A percentile compares a stretch with the other conserved stretches of the same genome.
Evolutionary conservation across 2,329 filamentous ascomycete species (phyloP).

Genomic region (Aspergillus sp.): DNA sequence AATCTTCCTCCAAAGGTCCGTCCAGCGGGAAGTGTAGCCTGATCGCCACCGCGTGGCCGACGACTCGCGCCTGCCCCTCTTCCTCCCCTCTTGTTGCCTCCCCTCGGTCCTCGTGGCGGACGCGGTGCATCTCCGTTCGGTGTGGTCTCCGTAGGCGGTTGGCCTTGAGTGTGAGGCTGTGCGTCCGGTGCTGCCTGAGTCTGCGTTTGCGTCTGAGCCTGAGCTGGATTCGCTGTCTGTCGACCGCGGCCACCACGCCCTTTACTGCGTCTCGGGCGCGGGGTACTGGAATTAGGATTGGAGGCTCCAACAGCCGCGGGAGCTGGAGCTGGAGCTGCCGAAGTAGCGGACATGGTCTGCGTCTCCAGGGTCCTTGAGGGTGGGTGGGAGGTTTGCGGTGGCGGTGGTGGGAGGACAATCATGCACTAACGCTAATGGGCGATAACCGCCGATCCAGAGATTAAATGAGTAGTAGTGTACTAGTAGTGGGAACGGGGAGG

Average conservation of each 20-base stretch:
- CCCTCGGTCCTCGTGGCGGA: slow-evolving; percentile 28
- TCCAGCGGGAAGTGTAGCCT: slow-evolving; percentile 19
- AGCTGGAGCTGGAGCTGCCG: slow-evolving; percentile 11
- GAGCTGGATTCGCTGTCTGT: slow-evolving; percentile 16
- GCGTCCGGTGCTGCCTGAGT: slow-evolving; percentile 10
- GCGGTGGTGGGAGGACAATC: slow-evolving; percentile 9
- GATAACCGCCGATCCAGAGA: neutral
- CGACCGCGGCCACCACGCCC: slow-evolving; percentile 31
- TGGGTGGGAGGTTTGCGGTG: neutral
- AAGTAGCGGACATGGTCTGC: slow-evolving; percentile 21
- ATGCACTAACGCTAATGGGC: slow-evolving; percentile 12
- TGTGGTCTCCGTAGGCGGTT: slow-evolving; percentile 1
- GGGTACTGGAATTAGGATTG: slow-evolving; percentile 2
- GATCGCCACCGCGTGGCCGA: slow-evolving; percentile 22
- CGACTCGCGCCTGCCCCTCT: slow-evolving; percentile 24
- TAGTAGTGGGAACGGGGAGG: neutral
- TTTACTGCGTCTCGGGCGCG: slow-evolving; percentile 30
- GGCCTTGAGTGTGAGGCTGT: neutral
- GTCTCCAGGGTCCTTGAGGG: slow-evolving; percentile 11
- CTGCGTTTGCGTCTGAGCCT: slow-evolving; percentile 12
- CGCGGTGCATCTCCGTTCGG: slow-evolving; percentile 17
- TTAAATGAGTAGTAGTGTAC: neutral
- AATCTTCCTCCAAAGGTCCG: slow-evolving; percentile 48
- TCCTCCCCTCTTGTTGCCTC: slow-evolving; percentile 27
- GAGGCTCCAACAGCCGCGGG: slow-evolving; percentile 11